phyloP scores from a whole-genome alignment of 2,329 filamentous ascomycete species.

The Ilyonectria robusta region DNA sequence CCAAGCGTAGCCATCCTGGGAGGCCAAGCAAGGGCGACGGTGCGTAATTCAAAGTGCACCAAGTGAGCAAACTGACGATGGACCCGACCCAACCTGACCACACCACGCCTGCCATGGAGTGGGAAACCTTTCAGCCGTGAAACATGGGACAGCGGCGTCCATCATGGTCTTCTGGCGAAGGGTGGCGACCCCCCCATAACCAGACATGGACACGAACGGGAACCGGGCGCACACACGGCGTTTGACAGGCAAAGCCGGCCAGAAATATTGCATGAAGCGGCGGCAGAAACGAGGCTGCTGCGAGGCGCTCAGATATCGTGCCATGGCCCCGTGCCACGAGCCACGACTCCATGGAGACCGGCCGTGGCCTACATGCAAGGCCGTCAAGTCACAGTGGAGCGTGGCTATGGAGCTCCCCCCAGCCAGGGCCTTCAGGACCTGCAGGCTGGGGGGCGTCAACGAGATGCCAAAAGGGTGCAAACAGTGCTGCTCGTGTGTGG shows the following conservation, averaged over 20 bases:
- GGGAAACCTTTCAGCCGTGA: not conserved
- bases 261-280: slow-evolving; percentile 27
- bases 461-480: slow-evolving; percentile 24
- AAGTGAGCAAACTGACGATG: slow-evolving; percentile 23
- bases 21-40: slow-evolving; percentile 36
- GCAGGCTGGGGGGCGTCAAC: slow-evolving; percentile 17
- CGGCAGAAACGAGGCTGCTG: slow-evolving; percentile 28
- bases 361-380: slow-evolving; percentile 21
- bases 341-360: slow-evolving; percentile 31
- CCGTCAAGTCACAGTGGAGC: slow-evolving; percentile 34
- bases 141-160: not conserved
- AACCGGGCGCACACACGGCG: slow-evolving; percentile 13
- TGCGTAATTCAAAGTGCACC: slow-evolving; percentile 30
- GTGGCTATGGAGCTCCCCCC: slow-evolving; percentile 19
- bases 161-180: not conserved
- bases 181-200: not conserved
- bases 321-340: slow-evolving; percentile 34
- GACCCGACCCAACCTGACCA: slow-evolving; percentile 21
- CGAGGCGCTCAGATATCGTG: slow-evolving; percentile 32
- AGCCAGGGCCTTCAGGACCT: slow-evolving; percentile 15
- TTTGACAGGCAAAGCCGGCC: slow-evolving; percentile 14
- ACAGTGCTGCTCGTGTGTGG: not conserved
- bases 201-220: slow-evolving; percentile 7
- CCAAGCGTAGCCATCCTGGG: slow-evolving; percentile 34
- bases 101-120: slow-evolving; percentile 5